Base-by-base conservation (phyloP, 179 eudicot species). In the Spinacia oleracea region DNA sequence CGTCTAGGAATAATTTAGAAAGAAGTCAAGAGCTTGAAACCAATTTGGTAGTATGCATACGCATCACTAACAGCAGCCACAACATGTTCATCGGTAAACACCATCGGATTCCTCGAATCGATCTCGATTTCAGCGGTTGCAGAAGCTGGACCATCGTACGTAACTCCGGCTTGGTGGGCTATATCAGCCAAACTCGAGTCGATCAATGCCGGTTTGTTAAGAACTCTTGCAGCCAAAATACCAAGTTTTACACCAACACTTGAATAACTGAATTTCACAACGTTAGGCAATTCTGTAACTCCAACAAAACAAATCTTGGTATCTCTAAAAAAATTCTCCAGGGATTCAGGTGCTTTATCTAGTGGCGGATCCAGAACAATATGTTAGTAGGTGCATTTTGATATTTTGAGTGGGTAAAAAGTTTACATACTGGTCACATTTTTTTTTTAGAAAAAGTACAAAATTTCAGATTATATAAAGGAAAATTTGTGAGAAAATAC, bases 281-380 rank as follows among this genome's bases (percentile, higher is more conserved):
- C 18, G 21, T 9, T 15, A 34, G 70, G 23, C 43, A 35, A 34
- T 0, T 65, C 10, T 10, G 53, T 45, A 51, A 55, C 31, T 18
- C 82, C 78, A 74, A 80, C 82, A 80, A 80, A 80, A 50, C 82
- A 80, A 27, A 80, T 80, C 21, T 42, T 42, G 9, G 68, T 48
- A 55, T 80, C 78, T 32, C 50, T 42, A 0, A 74, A 25, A 27
- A 80, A 73, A 12, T 38, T 40, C 0, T 32, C 29, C 2, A 80
- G 16, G 0, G 82, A 73, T 9, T 74, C 59, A 25, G 56, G 70
- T 70, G 51, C 46, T 2, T 16, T 21, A 9, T 16, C 48, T n/a
- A n/a, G n/a, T n/a, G n/a, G n/a, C n/a, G n/a, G n/a, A n/a, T n/a
- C n/a, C n/a, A n/a, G n/a, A n/a, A n/a, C n/a, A n/a, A n/a, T n/a